Base-by-base conservation (phyloP, 2,329 filamentous ascomycete species). In the Talaromyces sp. region DNA sequence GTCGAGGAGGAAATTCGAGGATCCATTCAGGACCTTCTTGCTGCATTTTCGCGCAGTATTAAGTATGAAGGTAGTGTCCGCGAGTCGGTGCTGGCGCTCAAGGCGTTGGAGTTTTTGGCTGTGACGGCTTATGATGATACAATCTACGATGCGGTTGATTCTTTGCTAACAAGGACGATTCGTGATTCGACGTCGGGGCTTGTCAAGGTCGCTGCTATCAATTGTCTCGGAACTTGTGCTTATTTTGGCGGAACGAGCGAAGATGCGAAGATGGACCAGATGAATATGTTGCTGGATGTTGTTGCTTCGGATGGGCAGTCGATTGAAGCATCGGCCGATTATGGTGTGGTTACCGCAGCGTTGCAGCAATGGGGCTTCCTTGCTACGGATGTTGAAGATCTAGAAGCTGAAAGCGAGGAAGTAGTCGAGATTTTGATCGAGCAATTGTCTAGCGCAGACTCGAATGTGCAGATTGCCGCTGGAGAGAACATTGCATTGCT, bases 401-500 rank as follows among this genome's bases (percentile, higher is more conserved):
- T 93, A 50, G 87, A 91, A 69, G 84, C 85, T 16, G 83, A 88
- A 66, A 91, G 89, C 37, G 88, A 92, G 68, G 79, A 86, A 33
- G 89, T 91, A 16, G 85, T 95, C 71, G 90, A 95, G 62, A 88
- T 89, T 1, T 92, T 97, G 70, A 88, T 91, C 48, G 92, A 96
- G 57, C 93, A 96, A 76, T 88, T 97, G 19, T 88, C 93, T 66
- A 92, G 90, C 74, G 83, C 83, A 37, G 88, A 92, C 65, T 81
- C 87, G 0, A 81, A 85, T 9, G 90, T 96, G 0, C 91, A 95
- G 72, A 87, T 92, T 54, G 87, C 89, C 3, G 90, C 92, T 0
- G 92, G 90, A 3, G 86, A 90, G 72, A 91, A 91, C 74, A 93
- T 96, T 66, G 92, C 92, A 0, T 82, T 96, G 10, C 82, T 96